A percentile compares a stretch with the other conserved stretches of the same genome.
Evolutionary conservation across 2,329 filamentous ascomycete species (phyloP).

Genomic region (Metarhizium anisopliae): DNA sequence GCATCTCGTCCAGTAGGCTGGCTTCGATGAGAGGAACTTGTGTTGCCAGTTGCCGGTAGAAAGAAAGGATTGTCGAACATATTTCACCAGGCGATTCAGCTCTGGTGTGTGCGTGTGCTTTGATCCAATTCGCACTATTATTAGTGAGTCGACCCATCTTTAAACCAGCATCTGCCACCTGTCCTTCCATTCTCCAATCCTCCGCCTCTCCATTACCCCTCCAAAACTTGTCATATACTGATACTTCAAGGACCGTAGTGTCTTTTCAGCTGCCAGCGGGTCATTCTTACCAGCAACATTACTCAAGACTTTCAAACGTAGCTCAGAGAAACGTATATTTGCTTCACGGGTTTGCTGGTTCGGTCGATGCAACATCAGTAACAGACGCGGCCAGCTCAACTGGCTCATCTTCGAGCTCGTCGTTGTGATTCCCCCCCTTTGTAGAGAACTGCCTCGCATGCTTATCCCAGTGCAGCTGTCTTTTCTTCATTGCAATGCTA

Average conservation of each 20-base stretch:
- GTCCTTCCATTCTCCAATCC: too few relatives aligned
- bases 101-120: too few relatives aligned
- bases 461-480: conserved; percentile 35
- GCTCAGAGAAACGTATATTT: neutral
- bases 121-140: too few relatives aligned
- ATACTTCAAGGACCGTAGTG: neutral
- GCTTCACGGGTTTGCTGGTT: neutral
- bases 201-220: neutral
- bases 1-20: too few relatives aligned
- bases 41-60: too few relatives aligned
- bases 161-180: too few relatives aligned
- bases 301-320: neutral
- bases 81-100: too few relatives aligned
- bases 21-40: too few relatives aligned
- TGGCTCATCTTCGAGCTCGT: neutral
- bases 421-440: neutral
- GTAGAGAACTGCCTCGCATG: conserved; percentile 24
- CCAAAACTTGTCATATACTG: neutral
- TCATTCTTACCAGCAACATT: neutral
- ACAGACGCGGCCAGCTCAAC: neutral
- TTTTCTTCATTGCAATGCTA: conserved; percentile 34
- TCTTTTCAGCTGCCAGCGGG: neutral
- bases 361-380: neutral
- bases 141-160: too few relatives aligned
- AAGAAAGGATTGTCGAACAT: too few relatives aligned